Percentiles rank a stretch among this genome's conserved stretches.
Conservation (phyloP, 495 filamentous ascomycete genomes). For the Amorphotheca resinae region DNA sequence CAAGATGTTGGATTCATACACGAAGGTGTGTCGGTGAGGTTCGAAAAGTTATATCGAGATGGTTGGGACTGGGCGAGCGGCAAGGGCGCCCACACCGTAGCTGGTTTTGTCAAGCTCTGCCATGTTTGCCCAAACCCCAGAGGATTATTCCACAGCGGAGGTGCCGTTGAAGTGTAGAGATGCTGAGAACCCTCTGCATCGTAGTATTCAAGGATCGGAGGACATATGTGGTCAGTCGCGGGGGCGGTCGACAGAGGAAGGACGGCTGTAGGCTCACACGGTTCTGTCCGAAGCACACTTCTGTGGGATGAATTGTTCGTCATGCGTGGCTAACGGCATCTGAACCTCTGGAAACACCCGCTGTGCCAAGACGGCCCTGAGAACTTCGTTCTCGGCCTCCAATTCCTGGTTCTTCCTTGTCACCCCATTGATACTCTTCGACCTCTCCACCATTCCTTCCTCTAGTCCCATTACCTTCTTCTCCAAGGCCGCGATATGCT, state of each 20-base stretch:
- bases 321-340: no score
- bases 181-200: not conserved
- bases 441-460: slow-evolving; percentile 3
- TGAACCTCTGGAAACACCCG: not conserved
- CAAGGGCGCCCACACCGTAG: not conserved
- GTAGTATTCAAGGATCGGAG: not conserved
- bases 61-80: not conserved
- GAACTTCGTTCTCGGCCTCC: not conserved
- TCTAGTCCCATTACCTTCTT: slow-evolving; percentile 54
- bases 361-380: not conserved
- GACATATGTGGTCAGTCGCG: not conserved
- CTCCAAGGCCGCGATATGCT: slow-evolving; percentile 68
- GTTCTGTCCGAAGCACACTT: not conserved
- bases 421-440: slow-evolving; percentile 4
- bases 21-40: not conserved
- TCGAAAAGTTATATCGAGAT: not conserved
- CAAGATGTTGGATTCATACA: no score
- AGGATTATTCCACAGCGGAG: not conserved
- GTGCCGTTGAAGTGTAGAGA: not conserved
- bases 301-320: no score
- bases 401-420: not conserved
- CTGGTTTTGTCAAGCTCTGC: not conserved
- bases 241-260: not conserved
- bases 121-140: not conserved
- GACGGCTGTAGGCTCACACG: not conserved